Evolutionary conservation across 805 yeast species (phyloP), one percentile per base, ranked within the genome.

Genomic region (Osmozyma mogii): DNA sequence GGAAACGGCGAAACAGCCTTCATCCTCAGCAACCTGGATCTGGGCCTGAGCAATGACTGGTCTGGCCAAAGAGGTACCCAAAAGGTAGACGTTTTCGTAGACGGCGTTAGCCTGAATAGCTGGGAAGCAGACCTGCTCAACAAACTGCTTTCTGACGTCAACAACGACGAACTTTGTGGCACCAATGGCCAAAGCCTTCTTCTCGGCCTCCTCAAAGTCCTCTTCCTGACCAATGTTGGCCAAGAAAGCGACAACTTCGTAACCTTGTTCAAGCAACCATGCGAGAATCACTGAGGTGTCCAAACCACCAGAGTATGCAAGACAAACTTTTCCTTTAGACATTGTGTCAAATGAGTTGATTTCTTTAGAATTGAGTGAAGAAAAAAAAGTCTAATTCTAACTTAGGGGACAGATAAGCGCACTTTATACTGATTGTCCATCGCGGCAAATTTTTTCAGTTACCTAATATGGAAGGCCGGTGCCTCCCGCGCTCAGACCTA

Each of bases 191-290:
- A 89, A 69, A 13, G 98, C 98, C 68, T 92, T 92, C 58, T 75
- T 87, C 58, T 85, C 84, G 39, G 98, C 98, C 37, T 89, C 97
- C 37, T 78, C 96, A 50, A 92, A 92, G 64, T 92, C 98, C 71
- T 92, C 98, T 70, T 92, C 98, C 71, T 92, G 98, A 49, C 98
- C 98, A 49, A 92, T 88, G 65, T 92, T 81, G 55, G 98, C 98
- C 79, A 92, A 76, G 70, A 92, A 92, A 34, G 96, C 96, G 54
- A 92, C 79, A 36, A 92, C 98, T 65, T 92, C 98, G 64, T 89
- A 92, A 41, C 96, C 98, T 67, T 92, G 75, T 61, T 92, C 98
- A 44, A 92, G 72, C 59, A 92, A 75, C 98, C 98, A 92, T 27
- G 98, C 98, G 45, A 92, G 77, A 52, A 92, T 92, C 40, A 92